Base-by-base conservation (phyloP, 2,329 filamentous ascomycete species). In the Colletotrichum neosansevieriae region DNA sequence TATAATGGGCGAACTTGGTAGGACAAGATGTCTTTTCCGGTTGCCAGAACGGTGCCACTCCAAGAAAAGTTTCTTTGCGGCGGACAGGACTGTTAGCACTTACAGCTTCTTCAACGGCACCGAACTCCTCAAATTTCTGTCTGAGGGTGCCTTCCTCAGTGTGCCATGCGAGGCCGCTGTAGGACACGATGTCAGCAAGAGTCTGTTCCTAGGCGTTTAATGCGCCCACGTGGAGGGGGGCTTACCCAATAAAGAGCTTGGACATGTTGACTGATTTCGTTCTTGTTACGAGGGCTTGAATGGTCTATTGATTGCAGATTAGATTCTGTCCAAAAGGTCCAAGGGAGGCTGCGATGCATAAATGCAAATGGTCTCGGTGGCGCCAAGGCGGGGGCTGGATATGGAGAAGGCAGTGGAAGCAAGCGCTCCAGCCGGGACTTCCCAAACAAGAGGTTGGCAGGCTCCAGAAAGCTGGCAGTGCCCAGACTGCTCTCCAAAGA, bases 91-190 rank as follows among this genome's bases (percentile, higher is more conserved):
- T 71, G 69, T 66, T 32, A 60, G 15, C 68, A 92, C 94, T 82
- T 88, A 98, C 96, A 75, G 96, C 96, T 89, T 99, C 95, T 80
- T 98, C 94, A 73, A 99, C 92, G 47, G 86, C 84, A 70, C 95
- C 95, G 78, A 93, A 98, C 80, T 96, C 91, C 80, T 95, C 91
- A 80, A 99, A 99, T 82, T 97, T 97, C 78, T 91, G 85, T 77
- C 93, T 92, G 73, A 99, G 86, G 74, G 93, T 94, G 50, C 84
- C 83, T 82, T 98, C 95, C 81, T 97, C 94, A 72, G 96, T 99
- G 85, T 98, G 94, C 96, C 96, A 99, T 77, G 96, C 94, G 74
- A 99, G 94, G 87, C 96, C 96, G 78, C 95, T 97, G 64, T 21
- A 47, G 15, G 45, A 42, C 15, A 21, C 19, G 29, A 57, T 24